A percentile compares a stretch with the other conserved stretches of the same genome.
Conservation (phyloP, 805 yeast species). For the Saccharomycopsis microspora region DNA sequence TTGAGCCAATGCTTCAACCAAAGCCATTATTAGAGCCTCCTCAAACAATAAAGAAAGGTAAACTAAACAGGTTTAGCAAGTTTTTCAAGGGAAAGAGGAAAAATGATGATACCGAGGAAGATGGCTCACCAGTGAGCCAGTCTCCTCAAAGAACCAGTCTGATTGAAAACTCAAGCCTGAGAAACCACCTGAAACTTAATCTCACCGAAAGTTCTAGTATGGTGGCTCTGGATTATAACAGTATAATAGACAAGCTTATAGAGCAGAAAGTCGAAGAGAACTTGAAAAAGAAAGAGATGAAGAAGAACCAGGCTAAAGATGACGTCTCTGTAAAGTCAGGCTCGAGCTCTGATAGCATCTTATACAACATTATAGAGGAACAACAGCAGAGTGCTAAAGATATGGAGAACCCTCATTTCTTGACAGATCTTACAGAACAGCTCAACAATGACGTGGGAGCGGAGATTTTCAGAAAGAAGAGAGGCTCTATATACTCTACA, state of each 20-base stretch:
- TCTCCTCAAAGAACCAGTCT: neutral
- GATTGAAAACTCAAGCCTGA: neutral
- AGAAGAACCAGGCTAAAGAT: neutral
- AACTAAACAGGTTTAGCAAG: constrained; percentile 7
- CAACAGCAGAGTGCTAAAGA: neutral
- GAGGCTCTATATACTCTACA: neutral
- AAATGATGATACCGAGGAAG: neutral
- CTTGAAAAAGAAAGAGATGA: neutral
- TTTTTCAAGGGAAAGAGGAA: constrained; percentile 5
- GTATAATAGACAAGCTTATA: neutral
- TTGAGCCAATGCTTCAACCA: neutral
- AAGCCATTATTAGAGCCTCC: neutral
- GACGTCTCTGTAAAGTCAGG: constrained; percentile 6
- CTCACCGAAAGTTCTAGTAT: neutral
- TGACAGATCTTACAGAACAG: constrained; percentile 7
- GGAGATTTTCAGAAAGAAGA: constrained; percentile 7
- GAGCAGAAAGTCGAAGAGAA: constrained; percentile 12
- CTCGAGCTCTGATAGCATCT: constrained; percentile 8
- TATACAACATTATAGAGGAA: constrained; percentile 4
- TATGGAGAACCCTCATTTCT: constrained; percentile 1
- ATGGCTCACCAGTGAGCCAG: neutral
- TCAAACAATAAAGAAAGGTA: neutral
- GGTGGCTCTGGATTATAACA: constrained; percentile 2
- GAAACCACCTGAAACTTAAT: neutral
- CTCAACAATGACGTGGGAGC: constrained; percentile 13